A percentile compares a stretch with the other conserved stretches of the same genome.
Evolutionary conservation across 805 yeast species (phyloP).

Genomic region (Ascoidea tarda): DNA sequence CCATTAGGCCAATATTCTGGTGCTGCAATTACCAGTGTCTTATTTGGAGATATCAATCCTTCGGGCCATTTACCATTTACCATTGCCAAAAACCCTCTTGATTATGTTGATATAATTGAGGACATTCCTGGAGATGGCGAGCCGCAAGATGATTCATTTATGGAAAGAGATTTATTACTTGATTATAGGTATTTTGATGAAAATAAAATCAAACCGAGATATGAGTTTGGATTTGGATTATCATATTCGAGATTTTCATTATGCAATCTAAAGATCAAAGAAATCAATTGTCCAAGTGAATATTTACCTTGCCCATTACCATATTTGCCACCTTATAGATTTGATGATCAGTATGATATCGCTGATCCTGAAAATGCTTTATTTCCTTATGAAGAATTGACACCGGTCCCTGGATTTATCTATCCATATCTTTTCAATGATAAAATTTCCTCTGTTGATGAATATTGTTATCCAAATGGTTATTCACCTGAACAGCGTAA

Average conservation of each 20-base stretch:
- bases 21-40: conserved; percentile 38
- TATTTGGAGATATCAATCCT: conserved; percentile 49
- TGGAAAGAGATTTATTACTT: conserved; percentile 20
- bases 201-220: conserved; percentile 39
- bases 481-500: conserved; percentile 18
- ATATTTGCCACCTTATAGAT: conserved; percentile 26
- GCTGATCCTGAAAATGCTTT: conserved; percentile 41
- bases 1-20: conserved; percentile 47
- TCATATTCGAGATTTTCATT: conserved; percentile 32
- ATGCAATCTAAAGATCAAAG: conserved; percentile 24
- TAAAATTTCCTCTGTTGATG: conserved; percentile 16
- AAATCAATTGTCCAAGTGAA: conserved; percentile 21
- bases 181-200: conserved; percentile 49
- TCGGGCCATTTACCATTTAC: conserved; percentile 54
- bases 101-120: conserved; percentile 31
- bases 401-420: conserved; percentile 40
- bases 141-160: conserved; percentile 19
- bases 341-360: conserved; percentile 27
- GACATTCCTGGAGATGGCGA: conserved; percentile 20
- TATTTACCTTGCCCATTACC: conserved; percentile 30
- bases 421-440: conserved; percentile 33
- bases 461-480: conserved; percentile 22
- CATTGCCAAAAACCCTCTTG: conserved; percentile 35
- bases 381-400: conserved; percentile 36
- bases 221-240: conserved; percentile 48